Conservation (phyloP, 352 stramenopile species). For the Vaucheria bursata region DNA sequence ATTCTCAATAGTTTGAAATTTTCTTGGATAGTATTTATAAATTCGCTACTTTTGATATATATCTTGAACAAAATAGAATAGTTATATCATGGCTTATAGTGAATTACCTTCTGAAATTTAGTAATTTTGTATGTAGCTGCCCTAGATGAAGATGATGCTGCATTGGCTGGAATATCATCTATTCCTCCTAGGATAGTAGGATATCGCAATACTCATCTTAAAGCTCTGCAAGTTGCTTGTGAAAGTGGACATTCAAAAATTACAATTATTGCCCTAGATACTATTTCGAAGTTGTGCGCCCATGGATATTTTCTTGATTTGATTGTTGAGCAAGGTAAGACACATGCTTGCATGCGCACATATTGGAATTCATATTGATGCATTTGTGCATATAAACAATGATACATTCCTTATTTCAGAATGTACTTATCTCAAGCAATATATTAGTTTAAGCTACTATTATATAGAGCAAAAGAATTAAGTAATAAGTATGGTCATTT, state of each 20-base stretch:
- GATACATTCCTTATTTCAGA: not conserved
- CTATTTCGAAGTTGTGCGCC: constrained; percentile 28
- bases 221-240: constrained; percentile 25
- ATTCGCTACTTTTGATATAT: not conserved
- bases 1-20: too few species aligned
- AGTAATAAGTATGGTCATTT: too few species aligned
- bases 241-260: constrained; percentile 19
- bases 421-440: not conserved
- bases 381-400: not conserved
- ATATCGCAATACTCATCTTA: constrained; percentile 29
- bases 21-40: too few species aligned
- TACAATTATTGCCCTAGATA: constrained; percentile 34
- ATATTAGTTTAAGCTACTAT: too few species aligned
- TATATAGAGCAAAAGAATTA: too few species aligned
- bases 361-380: not conserved
- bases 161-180: not conserved
- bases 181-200: not conserved
- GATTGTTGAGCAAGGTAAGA: not conserved
- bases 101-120: not conserved
- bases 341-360: not conserved
- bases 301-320: not conserved
- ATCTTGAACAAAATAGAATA: not conserved
- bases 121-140: not conserved
- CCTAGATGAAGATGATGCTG: not conserved
- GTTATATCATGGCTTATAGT: not conserved